Evolutionary conservation across 1,139 yeast species (phyloP).

Genomic region (Yamadazyma songkhlaensis): DNA sequence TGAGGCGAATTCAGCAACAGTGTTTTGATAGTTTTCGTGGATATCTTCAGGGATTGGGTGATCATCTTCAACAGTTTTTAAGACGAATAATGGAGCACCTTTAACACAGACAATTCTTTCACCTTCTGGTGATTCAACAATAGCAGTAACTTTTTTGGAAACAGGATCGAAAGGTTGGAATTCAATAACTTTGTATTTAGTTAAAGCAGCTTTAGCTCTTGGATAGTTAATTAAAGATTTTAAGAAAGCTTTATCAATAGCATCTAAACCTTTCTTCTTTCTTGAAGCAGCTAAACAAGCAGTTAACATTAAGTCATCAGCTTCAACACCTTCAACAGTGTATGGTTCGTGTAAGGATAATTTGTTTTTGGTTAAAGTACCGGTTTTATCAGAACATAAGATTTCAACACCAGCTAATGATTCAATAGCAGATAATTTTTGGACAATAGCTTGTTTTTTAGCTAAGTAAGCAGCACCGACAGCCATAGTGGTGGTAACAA

Average conservation of each 20-base stretch:
- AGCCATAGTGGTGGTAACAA: conserved; percentile 99
- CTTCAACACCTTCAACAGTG: conserved; percentile 98
- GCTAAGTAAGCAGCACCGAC: conserved; percentile 99
- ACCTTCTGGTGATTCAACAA: conserved; percentile 94
- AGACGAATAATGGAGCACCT: conserved; percentile 95
- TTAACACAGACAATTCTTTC: conserved; percentile 94
- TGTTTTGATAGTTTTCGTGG: conserved; percentile 93
- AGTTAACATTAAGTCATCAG: conserved; percentile 95
- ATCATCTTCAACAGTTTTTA: conserved; percentile 95
- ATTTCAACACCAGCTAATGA: conserved; percentile 99
- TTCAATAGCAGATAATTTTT: conserved; percentile 96
- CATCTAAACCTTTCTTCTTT: conserved; percentile 98
- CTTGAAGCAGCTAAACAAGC: conserved; percentile 98
- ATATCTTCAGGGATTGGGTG: conserved; percentile 95
- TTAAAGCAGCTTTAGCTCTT: conserved; percentile 92
- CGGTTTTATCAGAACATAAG: conserved; percentile 98
- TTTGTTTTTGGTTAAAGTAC: conserved; percentile 98
- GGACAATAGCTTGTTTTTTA: conserved; percentile 97
- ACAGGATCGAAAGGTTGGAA: conserved; percentile 98
- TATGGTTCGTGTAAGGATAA: conserved; percentile 95
- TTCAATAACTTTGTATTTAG: conserved; percentile 92
- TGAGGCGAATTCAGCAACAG: conserved; percentile 95
- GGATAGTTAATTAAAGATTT: conserved; percentile 85
- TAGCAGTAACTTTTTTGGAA: conserved; percentile 93
- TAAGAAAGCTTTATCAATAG: conserved; percentile 96